Base-by-base conservation (phyloP, 495 filamentous ascomycete species). In the Penicillium antarcticum region DNA sequence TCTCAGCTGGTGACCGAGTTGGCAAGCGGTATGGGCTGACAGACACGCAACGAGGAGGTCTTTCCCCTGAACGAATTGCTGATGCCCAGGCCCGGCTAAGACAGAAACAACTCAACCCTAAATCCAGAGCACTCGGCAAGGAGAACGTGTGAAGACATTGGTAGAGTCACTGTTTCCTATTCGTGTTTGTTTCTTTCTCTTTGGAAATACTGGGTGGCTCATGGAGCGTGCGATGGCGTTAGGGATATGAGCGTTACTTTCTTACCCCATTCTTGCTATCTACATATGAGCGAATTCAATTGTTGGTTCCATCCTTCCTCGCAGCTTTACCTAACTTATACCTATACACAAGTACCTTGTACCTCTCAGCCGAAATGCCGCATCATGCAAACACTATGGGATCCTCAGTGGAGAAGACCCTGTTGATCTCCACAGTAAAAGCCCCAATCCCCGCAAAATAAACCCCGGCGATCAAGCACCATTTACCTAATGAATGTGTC, bases 41-140 rank as follows among this genome's bases (percentile, higher is more conserved):
- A 39, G 43, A 63, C 53, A 21, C 71, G 57, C 41, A 76, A 23
- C 52, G 72, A 13, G 72, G 74, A n/a, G 58, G 65, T 1, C 53
- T 89, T 17, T 74, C 85, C 3, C 70, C 81, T 2, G 83, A 87
- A 11, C 76, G 86, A 31, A 66, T 70, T 24, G 77, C 80, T 13
- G 86, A 85, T 6, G 87, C 87, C 3, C 76, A 80, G 55, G 83
- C 81, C 23, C 73, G 87, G 24, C 67, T 89, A 11, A 79, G 82
- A 61, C 73, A 75, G 60, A 82, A 72, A 54, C 63, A 67, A 12
- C 66, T 74, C 39, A 73, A 66, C 45, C 68, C 63, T 45, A 64
- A 61, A 43, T 31, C 19, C 17, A 64, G 52, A 52, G 55, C 62
- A 23, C 49, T 57, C 29, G 69, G 70, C 33, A 68, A 67, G 51